phyloP scores from a whole-genome alignment of 2,329 filamentous ascomycete species.

The Aspergillus sp. region DNA sequence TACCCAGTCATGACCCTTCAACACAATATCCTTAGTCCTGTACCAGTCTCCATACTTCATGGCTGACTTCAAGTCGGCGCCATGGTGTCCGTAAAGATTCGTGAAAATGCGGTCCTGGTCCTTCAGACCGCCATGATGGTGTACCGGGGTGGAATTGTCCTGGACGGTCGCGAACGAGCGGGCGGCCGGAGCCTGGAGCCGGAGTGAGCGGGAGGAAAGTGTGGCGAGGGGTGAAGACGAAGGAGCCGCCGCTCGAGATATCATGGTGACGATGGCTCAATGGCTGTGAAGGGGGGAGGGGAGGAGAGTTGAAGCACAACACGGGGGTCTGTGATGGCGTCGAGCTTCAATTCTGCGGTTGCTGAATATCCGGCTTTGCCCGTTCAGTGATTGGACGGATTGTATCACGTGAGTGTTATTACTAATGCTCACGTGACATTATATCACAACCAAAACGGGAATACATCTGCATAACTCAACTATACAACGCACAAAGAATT shows the following conservation, averaged over 20 bases:
- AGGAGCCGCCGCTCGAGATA: slow-evolving; percentile 47
- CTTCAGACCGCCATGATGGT: slow-evolving; percentile 79
- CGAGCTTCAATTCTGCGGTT: slow-evolving; percentile 38
- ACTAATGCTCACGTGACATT: slow-evolving; percentile 1
- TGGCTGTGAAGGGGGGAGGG: slow-evolving; percentile 25
- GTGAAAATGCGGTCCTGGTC: slow-evolving; percentile 99
- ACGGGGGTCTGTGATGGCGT: slow-evolving; percentile 22
- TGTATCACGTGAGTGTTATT: slow-evolving; percentile 26
- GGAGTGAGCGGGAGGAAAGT: slow-evolving; percentile 42
- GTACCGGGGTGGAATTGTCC: slow-evolving; percentile 60
- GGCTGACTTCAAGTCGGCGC: slow-evolving; percentile 85
- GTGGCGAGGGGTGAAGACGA: slow-evolving; percentile 41
- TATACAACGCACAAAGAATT: neutral
- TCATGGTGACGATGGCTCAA: slow-evolving; percentile 43
- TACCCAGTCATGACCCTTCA: slow-evolving; percentile 95
- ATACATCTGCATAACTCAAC: slow-evolving; percentile 1
- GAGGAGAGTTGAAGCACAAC: slow-evolving; percentile 21
- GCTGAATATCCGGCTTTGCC: slow-evolving; percentile 42
- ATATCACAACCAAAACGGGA: slow-evolving; percentile 3
- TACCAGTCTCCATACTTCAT: slow-evolving; percentile 99
- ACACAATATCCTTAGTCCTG: slow-evolving; percentile 97
- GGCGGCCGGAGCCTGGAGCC: slow-evolving; percentile 39
- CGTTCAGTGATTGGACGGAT: slow-evolving; percentile 34
- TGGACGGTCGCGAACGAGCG: slow-evolving; percentile 80
- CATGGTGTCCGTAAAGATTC: slow-evolving; percentile 94